Evolutionary conservation across 2,329 filamentous ascomycete species (phyloP), one percentile per base, ranked within the genome.

Genomic region (Podosphaera leucotricha): DNA sequence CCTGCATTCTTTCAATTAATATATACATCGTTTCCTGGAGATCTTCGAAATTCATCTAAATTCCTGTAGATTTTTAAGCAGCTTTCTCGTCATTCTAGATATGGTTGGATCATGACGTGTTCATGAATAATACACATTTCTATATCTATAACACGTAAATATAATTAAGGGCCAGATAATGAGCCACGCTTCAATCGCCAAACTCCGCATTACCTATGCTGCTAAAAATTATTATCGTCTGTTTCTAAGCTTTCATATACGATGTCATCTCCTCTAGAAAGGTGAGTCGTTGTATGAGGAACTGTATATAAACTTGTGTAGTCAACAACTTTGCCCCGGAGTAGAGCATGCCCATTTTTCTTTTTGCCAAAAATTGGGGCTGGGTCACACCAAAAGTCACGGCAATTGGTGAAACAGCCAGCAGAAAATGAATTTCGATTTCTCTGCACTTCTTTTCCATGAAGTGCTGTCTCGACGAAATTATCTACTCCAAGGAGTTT

Each of bases 301-400:
- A 78, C 73, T 60, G 95, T 87, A 61, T 93, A 98, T 68, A 95
- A 74, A 46, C 71, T 72, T 18, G 80, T 81, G 60, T 94, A 98
- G 62, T 94, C 84, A 40, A 98, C 73, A 35, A 70, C 64, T 54
- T 80, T 70, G 2, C 90, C 87, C 13, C 76, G 82, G 6, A 98
- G 63, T 58, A 85, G 64, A 0, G 80, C 85, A 38, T 69, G 68
- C 11, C 86, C 86, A 43, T 72, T 78, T 54, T 82, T 75, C 46
- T 79, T 71, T 53, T 69, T 73, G 10, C 79, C 75, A 58, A 93
- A 87, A 16, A 92, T 60, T 0, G 87, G 80, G 2, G 81, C 77
- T 1, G 82, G 75, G 57, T 95, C 90, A 55, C 81, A 87, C 84
- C 86, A 95, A 59, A 98, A 98, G 61, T 98, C 92, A 51, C 74